Evolutionary conservation across 2,329 filamentous ascomycete species (phyloP).

Genomic region (Drechslera avenae): DNA sequence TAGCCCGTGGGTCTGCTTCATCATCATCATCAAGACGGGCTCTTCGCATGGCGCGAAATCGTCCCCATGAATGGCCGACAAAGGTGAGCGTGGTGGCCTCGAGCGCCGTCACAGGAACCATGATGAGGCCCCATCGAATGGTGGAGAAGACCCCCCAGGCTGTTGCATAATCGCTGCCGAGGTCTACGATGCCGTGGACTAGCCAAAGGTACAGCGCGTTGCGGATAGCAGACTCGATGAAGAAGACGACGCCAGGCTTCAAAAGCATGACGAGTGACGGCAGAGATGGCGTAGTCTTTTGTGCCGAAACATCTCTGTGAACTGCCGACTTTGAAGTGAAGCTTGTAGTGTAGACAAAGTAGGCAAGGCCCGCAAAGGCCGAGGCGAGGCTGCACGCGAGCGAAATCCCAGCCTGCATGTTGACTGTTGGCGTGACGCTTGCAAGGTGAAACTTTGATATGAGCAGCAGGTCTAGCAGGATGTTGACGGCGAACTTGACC

Average conservation of each 20-base stretch:
- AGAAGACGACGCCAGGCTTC: slow-evolving; percentile 60
- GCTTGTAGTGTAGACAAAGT: slow-evolving; percentile 59
- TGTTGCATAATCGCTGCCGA: slow-evolving; percentile 70
- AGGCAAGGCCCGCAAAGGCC: slow-evolving; percentile 57
- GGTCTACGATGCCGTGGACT: slow-evolving; percentile 65
- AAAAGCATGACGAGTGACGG: slow-evolving; percentile 1
- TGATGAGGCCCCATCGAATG: slow-evolving; percentile 74
- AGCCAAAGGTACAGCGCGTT: slow-evolving; percentile 76
- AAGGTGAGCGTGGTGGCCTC: slow-evolving; percentile 70
- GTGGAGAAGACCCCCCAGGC: slow-evolving; percentile 77
- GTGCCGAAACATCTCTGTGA: background rate
- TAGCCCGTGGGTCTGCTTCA: slow-evolving; percentile 24
- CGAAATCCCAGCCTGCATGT: slow-evolving; percentile 67
- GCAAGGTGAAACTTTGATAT: slow-evolving; percentile 70
- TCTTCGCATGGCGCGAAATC: slow-evolving; percentile 48
- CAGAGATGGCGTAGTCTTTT: background rate
- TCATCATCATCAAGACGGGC: too few species aligned
- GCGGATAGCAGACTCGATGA: slow-evolving; percentile 68
- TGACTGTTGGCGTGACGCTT: slow-evolving; percentile 60
- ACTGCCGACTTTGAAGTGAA: background rate
- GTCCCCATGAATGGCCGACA: slow-evolving; percentile 69
- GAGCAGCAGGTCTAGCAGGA: slow-evolving; percentile 68
- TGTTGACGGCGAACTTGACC: slow-evolving; percentile 68
- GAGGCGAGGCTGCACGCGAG: slow-evolving; percentile 58
- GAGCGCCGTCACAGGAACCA: slow-evolving; percentile 72